Evolutionary conservation across 2,329 filamentous ascomycete species (phyloP), one percentile per base, ranked within the genome.

Genomic region (Penicillium hordei): DNA sequence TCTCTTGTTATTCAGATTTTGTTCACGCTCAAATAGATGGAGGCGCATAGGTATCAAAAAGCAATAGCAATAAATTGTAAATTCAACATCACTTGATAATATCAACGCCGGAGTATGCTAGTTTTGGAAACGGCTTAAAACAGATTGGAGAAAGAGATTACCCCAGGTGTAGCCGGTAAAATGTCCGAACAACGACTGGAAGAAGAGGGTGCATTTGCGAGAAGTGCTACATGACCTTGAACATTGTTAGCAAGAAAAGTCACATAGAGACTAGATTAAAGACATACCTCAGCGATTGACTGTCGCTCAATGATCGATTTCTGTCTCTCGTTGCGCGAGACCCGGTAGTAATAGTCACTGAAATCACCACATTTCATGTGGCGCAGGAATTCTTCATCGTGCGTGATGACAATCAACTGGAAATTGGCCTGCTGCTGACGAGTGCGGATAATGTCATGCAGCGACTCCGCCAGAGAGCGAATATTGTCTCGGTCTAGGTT

Each of bases 401-500:
- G 94, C 5, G 94, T 99, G 74, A 99, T 99, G 70, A 99, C 91
- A 70, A 99, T 94, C 55, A 99, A 85, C 80, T 99, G 95, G 76
- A 99, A 97, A 74, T 99, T 99, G 55, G 87, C 85, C 81, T 99
- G 94, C 60, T 88, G 86, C 72, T 89, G 86, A 8, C 95, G 86
- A 17, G 87, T 79, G 67, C 89, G 84, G 77, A 99, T 97, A 70
- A 99, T 96, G 68, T 88, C 85, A 69, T 94, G 89, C 68, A 99
- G 78, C 46, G 89, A 91, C 72, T 89, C 83, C 9, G 94, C 94
- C 43, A 99, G 83, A 59, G 90, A 90, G 61, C 89, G 87, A 75
- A 97, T 97, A 75, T 99, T 99, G 78, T 97, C 93, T 61, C 86
- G 84, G 72, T 99, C 94, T 43, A 99, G 86, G 70, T 99, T 99